Evolutionary conservation across 73 alveolate species (phyloP).

Genomic region (Uronychia setigera): DNA sequence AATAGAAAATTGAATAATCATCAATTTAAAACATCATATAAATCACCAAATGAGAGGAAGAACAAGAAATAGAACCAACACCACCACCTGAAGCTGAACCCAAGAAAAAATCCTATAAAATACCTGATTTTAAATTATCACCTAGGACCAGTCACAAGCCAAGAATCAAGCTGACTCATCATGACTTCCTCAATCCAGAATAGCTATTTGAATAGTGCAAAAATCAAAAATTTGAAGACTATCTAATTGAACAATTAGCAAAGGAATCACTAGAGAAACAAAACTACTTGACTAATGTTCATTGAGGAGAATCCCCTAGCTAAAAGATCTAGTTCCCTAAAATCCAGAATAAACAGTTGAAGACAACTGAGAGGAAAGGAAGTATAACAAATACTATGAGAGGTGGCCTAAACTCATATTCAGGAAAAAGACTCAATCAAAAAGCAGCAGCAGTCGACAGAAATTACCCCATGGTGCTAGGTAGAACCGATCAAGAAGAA

Average conservation of each 20-base stretch:
- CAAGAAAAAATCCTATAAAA: neutral
- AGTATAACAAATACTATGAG: too few species aligned
- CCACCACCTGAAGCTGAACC: neutral
- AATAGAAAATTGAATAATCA: neutral
- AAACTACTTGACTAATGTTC: neutral
- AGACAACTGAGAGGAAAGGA: neutral
- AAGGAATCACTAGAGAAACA: neutral
- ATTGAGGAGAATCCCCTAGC: neutral
- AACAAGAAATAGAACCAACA: neutral
- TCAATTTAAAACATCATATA: neutral
- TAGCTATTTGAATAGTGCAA: neutral
- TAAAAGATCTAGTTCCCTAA: neutral
- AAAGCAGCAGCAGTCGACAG: too few species aligned
- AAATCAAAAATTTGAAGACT: neutral
- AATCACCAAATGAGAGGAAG: neutral
- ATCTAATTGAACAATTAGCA: neutral
- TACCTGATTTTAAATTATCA: neutral
- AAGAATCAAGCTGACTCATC: constrained; percentile 1
- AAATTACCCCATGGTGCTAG: neutral
- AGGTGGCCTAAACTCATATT: too few species aligned
- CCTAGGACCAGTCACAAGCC: neutral
- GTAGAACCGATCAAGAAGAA: neutral
- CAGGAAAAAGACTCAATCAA: too few species aligned
- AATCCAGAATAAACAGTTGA: neutral
- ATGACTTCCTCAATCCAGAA: constrained; percentile 8